These are phyloP conservation scores for Sequoiadendron giganteum DNA, from an alignment of 75 land plant genomes.

Conservation along the genomic window DNA sequence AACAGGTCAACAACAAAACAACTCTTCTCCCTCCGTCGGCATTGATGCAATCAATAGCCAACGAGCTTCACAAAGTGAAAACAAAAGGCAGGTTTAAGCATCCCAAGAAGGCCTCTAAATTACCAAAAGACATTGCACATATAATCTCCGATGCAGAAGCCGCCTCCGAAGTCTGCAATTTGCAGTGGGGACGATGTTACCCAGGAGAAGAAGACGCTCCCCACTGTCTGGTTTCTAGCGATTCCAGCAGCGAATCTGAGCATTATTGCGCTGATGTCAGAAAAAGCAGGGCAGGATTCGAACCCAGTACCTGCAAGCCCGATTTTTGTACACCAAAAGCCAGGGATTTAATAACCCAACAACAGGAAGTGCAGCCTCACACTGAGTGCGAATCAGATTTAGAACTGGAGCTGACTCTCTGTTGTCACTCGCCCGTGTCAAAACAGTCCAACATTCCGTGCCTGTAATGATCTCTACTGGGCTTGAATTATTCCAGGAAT, in stretches of 20 bases:
- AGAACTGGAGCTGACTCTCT: neutral
- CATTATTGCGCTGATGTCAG: neutral
- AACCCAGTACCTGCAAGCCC: neutral
- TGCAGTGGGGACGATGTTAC: neutral
- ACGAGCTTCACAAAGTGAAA: neutral
- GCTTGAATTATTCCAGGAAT: slow-evolving; percentile 16
- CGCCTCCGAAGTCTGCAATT: neutral
- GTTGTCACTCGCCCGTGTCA: neutral
- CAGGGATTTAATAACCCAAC: neutral
- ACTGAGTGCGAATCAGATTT: neutral
- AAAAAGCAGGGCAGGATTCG: neutral
- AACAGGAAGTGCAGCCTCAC: neutral
- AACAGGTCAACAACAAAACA: neutral
- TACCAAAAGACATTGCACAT: neutral
- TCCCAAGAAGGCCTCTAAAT: neutral
- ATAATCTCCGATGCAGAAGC: neutral
- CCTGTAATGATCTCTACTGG: slow-evolving; percentile 23
- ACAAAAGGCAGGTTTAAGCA: neutral
- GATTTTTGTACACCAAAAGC: too few species aligned
- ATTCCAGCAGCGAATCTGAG: neutral
- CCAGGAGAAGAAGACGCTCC: neutral
- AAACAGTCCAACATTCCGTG: slow-evolving; percentile 12
- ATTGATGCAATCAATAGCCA: neutral
- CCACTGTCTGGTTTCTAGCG: neutral
- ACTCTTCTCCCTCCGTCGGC: neutral